A percentile compares a stretch with the other conserved stretches of the same genome.
These are phyloP conservation scores for Tephrocybe sp. DNA, from an alignment of 768 basidiomycete species.

Conservation along the genomic window DNA sequence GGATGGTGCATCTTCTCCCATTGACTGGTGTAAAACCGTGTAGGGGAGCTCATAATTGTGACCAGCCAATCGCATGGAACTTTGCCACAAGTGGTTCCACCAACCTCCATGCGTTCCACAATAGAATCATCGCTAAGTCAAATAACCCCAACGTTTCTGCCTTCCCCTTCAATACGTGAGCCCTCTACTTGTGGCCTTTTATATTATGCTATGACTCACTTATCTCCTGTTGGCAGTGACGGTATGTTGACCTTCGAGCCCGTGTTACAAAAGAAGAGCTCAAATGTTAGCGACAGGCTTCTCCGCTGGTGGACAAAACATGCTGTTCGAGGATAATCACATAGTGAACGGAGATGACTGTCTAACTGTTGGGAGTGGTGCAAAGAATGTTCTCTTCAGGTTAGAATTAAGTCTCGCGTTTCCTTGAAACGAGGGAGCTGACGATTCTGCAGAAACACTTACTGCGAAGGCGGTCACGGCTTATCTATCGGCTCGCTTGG, in stretches of 20 bases:
- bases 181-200: background rate
- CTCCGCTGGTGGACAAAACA: conserved; percentile 54
- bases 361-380: conserved; percentile 55
- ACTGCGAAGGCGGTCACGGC: conserved; percentile 60
- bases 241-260: conserved; percentile 22
- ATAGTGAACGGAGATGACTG: conserved; percentile 66
- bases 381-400: conserved; percentile 54
- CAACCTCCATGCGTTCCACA: conserved; percentile 54
- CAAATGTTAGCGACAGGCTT: conserved; percentile 32
- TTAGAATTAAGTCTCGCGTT: conserved; percentile 11
- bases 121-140: conserved; percentile 53
- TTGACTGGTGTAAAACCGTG: too few relatives aligned
- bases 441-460: conserved; percentile 37
- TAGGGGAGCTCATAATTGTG: background rate
- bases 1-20: conserved; percentile 35
- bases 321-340: conserved; percentile 59
- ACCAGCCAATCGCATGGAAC: conserved; percentile 58
- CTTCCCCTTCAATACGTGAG: conserved; percentile 64
- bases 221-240: conserved; percentile 26
- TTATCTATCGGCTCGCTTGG: conserved; percentile 58
- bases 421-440: background rate
- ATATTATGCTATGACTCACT: background rate
- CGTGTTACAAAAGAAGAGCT: background rate
- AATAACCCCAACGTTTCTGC: conserved; percentile 38
- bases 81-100: conserved; percentile 50